These are phyloP conservation scores for Corymbia citriodora DNA, from an alignment of 441 rosid species.

Conservation along the genomic window DNA sequence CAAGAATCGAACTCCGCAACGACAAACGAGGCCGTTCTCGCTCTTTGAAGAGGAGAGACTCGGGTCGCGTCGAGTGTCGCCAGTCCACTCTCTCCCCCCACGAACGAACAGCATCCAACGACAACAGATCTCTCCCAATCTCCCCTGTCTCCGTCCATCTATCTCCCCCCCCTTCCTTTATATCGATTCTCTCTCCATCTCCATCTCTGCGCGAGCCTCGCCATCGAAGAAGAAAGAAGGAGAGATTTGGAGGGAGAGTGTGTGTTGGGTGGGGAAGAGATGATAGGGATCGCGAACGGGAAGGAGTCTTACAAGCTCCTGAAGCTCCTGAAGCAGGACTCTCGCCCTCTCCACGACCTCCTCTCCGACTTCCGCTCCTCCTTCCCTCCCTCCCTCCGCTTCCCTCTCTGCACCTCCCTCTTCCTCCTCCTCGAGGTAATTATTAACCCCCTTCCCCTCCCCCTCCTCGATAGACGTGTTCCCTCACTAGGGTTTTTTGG, in stretches of 20 bases:
- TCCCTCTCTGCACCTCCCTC: conserved; percentile 56
- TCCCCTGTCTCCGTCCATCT: no score
- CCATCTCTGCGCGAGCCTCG: neutral
- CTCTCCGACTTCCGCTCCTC: conserved; percentile 56
- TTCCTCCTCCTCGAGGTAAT: conserved; percentile 52
- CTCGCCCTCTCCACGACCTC: conserved; percentile 49
- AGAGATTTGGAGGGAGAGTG: neutral
- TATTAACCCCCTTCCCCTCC: neutral
- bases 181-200: neutral
- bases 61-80: neutral
- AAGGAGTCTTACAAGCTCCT: conserved; percentile 13
- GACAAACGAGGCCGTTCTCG: neutral
- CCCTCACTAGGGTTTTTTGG: neutral
- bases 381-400: conserved; percentile 35
- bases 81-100: neutral
- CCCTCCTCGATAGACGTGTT: no score
- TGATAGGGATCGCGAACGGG: conserved; percentile 21
- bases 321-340: conserved; percentile 49
- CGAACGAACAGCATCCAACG: no score
- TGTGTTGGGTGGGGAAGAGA: neutral
- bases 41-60: neutral
- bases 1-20: neutral
- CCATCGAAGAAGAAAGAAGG: neutral
- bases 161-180: no score
- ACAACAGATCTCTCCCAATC: neutral